phyloP scores from a whole-genome alignment of 176 grass and related monocot genomes.

The Musa acuminata region DNA sequence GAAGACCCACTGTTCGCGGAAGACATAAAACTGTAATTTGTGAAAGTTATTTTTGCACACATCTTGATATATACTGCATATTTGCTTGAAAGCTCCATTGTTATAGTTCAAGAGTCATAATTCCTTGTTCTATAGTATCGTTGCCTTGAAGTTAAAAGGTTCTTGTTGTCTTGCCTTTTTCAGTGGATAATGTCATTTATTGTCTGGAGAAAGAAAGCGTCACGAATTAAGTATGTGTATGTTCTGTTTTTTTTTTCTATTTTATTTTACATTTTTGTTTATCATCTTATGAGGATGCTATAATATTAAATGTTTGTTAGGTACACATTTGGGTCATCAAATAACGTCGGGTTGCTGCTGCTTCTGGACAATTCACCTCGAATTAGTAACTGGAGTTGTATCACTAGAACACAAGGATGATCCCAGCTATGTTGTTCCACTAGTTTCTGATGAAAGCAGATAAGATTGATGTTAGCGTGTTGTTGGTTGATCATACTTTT shows the following conservation, averaged over 20 bases:
- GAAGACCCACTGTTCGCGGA: not conserved
- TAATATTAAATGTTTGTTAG: constrained; percentile 36
- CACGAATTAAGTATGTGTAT: constrained; percentile 38
- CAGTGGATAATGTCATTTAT: constrained; percentile 55
- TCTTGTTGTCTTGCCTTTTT: constrained; percentile 20
- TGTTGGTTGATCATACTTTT: not conserved
- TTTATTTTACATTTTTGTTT: constrained; percentile 9
- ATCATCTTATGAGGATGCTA: constrained; percentile 14
- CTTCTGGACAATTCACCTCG: constrained; percentile 72
- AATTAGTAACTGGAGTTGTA: constrained; percentile 35
- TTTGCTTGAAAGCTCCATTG: not conserved
- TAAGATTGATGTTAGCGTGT: not conserved
- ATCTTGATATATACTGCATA: not conserved
- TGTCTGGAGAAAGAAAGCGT: constrained; percentile 36
- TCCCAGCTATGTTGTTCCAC: not conserved
- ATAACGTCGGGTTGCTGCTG: constrained; percentile 64
- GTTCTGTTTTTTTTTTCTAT: not conserved
- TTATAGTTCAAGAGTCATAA: not conserved
- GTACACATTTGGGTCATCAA: constrained; percentile 67
- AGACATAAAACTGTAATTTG: not conserved
- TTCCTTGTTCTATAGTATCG: not conserved
- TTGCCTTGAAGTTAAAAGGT: not conserved
- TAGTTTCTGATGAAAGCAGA: not conserved
- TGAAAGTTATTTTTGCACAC: not conserved
- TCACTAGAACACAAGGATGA: constrained; percentile 15